Percentiles rank a stretch among this genome's conserved stretches.
These are phyloP conservation scores for Teratosphaeria pseudoeucalypti DNA, from an alignment of 2,329 filamentous ascomycete genomes.

Conservation along the genomic window DNA sequence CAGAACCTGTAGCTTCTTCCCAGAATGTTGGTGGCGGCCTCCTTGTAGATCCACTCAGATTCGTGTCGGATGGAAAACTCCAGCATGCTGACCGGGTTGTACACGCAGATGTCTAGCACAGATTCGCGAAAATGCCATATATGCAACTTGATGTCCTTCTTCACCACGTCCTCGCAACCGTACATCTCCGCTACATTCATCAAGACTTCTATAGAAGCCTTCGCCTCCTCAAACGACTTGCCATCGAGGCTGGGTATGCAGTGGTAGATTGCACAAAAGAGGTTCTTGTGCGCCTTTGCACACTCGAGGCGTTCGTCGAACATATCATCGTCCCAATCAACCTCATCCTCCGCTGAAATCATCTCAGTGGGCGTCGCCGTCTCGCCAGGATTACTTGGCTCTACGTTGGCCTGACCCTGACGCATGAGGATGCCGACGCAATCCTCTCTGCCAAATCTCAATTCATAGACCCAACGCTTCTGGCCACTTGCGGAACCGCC, in stretches of 20 bases:
- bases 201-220: not conserved
- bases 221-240: not conserved
- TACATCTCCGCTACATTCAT: not conserved
- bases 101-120: not conserved
- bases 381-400: not conserved
- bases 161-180: not conserved
- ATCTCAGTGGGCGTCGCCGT: not conserved
- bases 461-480: not conserved
- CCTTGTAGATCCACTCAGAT: not conserved
- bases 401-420: not conserved
- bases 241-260: not conserved
- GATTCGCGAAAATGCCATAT: not conserved
- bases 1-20: not conserved
- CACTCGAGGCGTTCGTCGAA: not conserved
- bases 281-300: not conserved
- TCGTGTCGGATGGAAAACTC: not conserved
- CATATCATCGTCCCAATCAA: not conserved
- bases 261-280: not conserved
- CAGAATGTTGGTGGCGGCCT: not conserved
- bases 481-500: not conserved
- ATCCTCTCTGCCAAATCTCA: not conserved
- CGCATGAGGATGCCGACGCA: not conserved
- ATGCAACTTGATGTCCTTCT: not conserved
- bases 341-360: not conserved
- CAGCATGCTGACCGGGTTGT: not conserved